These are phyloP conservation scores for Epichloe uncinata DNA, from an alignment of 2,329 filamentous ascomycete species.

Conservation along the genomic window DNA sequence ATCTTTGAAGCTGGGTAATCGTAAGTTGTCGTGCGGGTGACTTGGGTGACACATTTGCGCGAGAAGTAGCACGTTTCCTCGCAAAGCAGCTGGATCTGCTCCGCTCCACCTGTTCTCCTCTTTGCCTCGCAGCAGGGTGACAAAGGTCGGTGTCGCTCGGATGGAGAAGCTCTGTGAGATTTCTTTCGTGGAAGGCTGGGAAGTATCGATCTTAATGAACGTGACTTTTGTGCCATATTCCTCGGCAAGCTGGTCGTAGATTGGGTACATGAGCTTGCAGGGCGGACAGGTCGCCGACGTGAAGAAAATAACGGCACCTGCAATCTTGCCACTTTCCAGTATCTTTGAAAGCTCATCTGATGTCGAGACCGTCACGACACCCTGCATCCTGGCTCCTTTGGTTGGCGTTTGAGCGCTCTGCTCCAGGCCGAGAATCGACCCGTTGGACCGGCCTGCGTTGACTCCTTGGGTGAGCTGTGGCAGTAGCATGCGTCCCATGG, in stretches of 20 bases:
- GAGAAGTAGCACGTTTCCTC: conserved; percentile 59
- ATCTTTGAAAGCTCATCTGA: conserved; percentile 16
- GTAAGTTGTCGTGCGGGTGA: conserved; percentile 62
- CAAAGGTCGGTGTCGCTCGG: conserved; percentile 73
- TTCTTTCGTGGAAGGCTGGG: conserved; percentile 46
- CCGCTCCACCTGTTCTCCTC: conserved; percentile 73
- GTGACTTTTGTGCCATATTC: conserved; percentile 55
- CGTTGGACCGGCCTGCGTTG: conserved; percentile 34
- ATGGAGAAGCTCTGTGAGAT: conserved; percentile 54
- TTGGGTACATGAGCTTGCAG: conserved; percentile 70
- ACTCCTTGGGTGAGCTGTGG: conserved; percentile 49
- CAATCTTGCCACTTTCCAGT: conserved; percentile 45
- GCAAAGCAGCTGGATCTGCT: conserved; percentile 54
- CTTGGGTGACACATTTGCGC: conserved; percentile 60
- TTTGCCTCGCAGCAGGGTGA: conserved; percentile 66
- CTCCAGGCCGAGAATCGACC: conserved; percentile 40
- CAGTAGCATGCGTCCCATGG: conserved; percentile 77
- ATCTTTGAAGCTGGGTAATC: conserved; percentile 55
- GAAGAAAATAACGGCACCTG: conserved; percentile 79
- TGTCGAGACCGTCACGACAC: conserved; percentile 48
- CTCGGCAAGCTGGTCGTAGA: conserved; percentile 66
- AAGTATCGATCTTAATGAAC: conserved; percentile 75
- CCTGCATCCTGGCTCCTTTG: conserved; percentile 6
- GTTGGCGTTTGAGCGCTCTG: conserved; percentile 18
- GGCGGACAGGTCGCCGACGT: conserved; percentile 78